Conservation (phyloP, 2,329 filamentous ascomycete genomes). For the Cladosporium velox region DNA sequence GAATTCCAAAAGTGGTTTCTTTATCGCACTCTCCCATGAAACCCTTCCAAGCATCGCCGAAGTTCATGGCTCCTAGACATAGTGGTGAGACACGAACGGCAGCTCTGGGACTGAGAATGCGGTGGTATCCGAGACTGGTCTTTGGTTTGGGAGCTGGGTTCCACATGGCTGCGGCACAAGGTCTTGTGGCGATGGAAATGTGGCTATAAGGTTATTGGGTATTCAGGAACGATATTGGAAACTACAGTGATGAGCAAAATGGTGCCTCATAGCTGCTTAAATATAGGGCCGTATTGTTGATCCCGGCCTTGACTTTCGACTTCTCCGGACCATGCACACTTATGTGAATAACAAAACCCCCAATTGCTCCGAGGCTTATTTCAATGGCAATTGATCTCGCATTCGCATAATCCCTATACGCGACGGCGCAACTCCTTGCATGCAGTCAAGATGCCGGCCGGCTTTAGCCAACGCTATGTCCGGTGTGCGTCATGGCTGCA, state of each 20-base stretch:
- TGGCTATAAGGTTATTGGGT: not conserved
- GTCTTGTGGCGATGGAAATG: not conserved
- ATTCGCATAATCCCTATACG: not conserved
- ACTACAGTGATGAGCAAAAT: not conserved
- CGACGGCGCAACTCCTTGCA: too few relatives aligned
- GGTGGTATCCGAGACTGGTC: conserved; percentile 52
- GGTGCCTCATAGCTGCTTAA: not conserved
- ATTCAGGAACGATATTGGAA: not conserved
- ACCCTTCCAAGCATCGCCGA: conserved; percentile 51
- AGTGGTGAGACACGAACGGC: conserved; percentile 54
- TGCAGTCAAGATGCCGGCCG: too few relatives aligned
- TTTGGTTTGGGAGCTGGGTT: conserved; percentile 33
- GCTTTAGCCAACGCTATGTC: too few relatives aligned
- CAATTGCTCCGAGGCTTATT: not conserved
- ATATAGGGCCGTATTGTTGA: not conserved
- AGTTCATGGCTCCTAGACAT: conserved; percentile 58
- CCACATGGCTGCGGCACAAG: not conserved
- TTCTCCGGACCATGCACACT: not conserved
- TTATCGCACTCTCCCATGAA: conserved; percentile 33
- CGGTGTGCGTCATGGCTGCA: too few relatives aligned
- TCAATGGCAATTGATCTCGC: not conserved
- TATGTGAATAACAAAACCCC: not conserved
- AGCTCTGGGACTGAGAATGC: conserved; percentile 51
- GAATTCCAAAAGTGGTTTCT: conserved; percentile 48
- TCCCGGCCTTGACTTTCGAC: not conserved